Evolutionary conservation across 169 alveolate species (phyloP).

Genomic region (Cyclospora cayetanensis): DNA sequence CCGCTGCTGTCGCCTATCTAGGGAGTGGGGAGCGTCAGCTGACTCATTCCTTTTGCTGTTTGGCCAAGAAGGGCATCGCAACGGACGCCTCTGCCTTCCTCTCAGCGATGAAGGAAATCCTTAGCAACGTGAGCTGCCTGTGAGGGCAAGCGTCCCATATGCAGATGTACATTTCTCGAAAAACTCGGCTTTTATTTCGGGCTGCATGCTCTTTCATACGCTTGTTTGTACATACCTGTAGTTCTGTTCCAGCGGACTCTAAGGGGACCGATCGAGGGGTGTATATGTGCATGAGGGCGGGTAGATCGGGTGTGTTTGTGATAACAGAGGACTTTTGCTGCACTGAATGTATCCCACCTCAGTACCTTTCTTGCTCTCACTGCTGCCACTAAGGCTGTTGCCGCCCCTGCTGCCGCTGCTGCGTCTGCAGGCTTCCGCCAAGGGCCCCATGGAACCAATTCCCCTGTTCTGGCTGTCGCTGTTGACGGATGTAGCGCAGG

Average conservation of each 20-base stretch:
- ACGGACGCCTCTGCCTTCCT: conserved; percentile 4
- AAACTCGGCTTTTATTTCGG: too few species aligned
- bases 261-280: too few species aligned
- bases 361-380: too few species aligned
- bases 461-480: conserved; percentile 33
- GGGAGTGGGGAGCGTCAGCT: conserved; percentile 57
- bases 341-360: too few species aligned
- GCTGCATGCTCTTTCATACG: too few species aligned
- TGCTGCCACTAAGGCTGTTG: not conserved
- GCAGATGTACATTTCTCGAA: too few species aligned
- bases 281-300: too few species aligned
- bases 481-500: conserved; percentile 41
- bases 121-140: conserved; percentile 1
- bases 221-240: too few species aligned
- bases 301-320: too few species aligned
- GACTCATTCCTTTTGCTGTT: conserved; percentile 48
- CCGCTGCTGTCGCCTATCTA: conserved; percentile 26
- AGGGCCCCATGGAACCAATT: not conserved
- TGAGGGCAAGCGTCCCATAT: too few species aligned
- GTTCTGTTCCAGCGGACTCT: too few species aligned
- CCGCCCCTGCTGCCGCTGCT: conserved; percentile 43
- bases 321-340: too few species aligned
- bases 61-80: conserved; percentile 26
- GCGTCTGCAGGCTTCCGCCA: conserved; percentile 37
- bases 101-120: not conserved